Conservation (phyloP, 495 filamentous ascomycete species). For the Penicillium macrosclerotiorum region DNA sequence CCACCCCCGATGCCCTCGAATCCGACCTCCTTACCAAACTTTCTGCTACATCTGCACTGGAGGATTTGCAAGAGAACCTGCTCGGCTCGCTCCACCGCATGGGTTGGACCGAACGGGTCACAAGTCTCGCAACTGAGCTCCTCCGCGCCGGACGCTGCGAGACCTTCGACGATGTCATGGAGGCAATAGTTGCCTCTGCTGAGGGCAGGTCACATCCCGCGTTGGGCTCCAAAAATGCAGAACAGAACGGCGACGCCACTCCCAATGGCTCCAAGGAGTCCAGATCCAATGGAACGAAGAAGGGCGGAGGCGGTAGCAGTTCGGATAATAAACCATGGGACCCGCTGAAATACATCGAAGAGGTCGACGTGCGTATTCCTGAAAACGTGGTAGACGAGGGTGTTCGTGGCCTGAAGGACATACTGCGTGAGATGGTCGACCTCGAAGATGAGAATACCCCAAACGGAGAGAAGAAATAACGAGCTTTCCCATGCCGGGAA, state of each 20-base stretch:
- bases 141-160: constrained; percentile 47
- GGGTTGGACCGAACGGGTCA: constrained; percentile 45
- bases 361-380: constrained; percentile 43
- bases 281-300: constrained; percentile 25
- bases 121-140: constrained; percentile 39
- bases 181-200: constrained; percentile 42
- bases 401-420: constrained; percentile 45
- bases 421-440: constrained; percentile 48
- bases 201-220: constrained; percentile 36
- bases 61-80: constrained; percentile 43
- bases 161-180: constrained; percentile 48
- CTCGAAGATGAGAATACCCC: constrained; percentile 40
- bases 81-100: constrained; percentile 41
- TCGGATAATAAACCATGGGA: constrained; percentile 19
- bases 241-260: constrained; percentile 15
- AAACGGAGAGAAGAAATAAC: constrained; percentile 32
- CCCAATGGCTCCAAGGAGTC: constrained; percentile 24
- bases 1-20: constrained; percentile 41
- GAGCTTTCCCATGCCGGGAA: neutral
- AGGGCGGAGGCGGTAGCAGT: constrained; percentile 12
- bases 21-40: constrained; percentile 45
- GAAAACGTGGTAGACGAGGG: constrained; percentile 44
- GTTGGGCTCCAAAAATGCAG: constrained; percentile 15
- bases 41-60: constrained; percentile 39
- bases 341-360: constrained; percentile 32